Conservation (phyloP, 2,329 filamentous ascomycete genomes). For the Fusarium sp. region DNA sequence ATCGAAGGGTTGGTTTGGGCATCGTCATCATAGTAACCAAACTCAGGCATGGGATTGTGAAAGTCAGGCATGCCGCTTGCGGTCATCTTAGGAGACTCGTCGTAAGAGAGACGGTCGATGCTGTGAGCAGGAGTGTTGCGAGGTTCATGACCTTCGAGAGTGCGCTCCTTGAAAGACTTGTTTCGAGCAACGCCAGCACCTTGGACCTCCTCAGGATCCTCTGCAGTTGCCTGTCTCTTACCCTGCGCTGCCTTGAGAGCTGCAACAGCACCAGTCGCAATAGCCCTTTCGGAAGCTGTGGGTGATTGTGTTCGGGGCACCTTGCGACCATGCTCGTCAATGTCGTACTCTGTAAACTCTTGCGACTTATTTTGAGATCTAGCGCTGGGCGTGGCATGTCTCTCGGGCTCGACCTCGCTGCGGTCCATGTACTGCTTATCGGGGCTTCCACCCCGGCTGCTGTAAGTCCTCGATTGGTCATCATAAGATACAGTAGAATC, state of each 20-base stretch:
- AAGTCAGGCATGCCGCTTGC: conserved; percentile 76
- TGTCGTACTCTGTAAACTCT: conserved; percentile 66
- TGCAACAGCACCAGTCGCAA: conserved; percentile 66
- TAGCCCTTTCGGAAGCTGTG: conserved; percentile 67
- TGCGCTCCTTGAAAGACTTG: conserved; percentile 74
- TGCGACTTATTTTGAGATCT: conserved; percentile 55
- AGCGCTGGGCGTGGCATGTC: conserved; percentile 54
- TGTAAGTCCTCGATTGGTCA: conserved; percentile 47
- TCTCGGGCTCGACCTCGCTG: conserved; percentile 54
- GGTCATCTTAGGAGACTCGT: conserved; percentile 67
- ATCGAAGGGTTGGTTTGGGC: conserved; percentile 87
- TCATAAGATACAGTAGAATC: conserved; percentile 49
- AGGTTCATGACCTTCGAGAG: conserved; percentile 65
- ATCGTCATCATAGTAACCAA: conserved; percentile 75
- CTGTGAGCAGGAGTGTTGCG: conserved; percentile 68
- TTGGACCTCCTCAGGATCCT: conserved; percentile 54
- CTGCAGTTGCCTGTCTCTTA: conserved; percentile 54
- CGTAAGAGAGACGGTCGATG: conserved; percentile 65
- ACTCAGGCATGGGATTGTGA: conserved; percentile 79
- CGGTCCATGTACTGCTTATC: conserved; percentile 56
- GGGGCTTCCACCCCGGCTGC: conserved; percentile 53
- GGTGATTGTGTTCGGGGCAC: conserved; percentile 61
- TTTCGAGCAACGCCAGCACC: conserved; percentile 67
- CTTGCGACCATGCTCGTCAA: conserved; percentile 69
- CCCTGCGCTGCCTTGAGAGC: conserved; percentile 63